Conservation (phyloP, 192 early-diverging fungal species). For the Glomus cerebriforme region DNA sequence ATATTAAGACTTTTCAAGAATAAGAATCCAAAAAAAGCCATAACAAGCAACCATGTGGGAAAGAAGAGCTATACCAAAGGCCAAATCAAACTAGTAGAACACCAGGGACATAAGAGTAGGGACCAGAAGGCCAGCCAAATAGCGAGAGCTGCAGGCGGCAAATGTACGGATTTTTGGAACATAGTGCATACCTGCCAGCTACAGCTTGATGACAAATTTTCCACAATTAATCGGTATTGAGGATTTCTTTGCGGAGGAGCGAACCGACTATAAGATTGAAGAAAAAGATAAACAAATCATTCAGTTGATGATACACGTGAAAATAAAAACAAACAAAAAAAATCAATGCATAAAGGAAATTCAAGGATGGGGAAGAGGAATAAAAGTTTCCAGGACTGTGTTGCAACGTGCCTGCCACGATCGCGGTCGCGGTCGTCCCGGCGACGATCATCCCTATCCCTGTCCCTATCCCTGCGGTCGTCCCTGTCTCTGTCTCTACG, state of each 20-base stretch:
- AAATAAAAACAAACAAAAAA: constrained; percentile 1
- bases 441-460: constrained; percentile 35
- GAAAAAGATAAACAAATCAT: not conserved
- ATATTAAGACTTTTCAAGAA: constrained; percentile 2
- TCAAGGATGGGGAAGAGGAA: constrained; percentile 28
- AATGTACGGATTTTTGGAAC: constrained; percentile 38
- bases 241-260: constrained; percentile 54
- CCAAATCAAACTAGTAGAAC: constrained; percentile 27
- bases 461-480: constrained; percentile 42
- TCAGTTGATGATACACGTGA: not conserved
- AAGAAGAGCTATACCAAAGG: constrained; percentile 29
- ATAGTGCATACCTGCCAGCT: constrained; percentile 79
- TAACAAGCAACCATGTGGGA: constrained; percentile 11
- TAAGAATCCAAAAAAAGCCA: constrained; percentile 23
- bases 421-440: constrained; percentile 38
- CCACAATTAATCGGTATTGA: constrained; percentile 75
- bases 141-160: constrained; percentile 26
- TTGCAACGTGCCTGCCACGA: constrained; percentile 34
- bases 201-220: constrained; percentile 77
- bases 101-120: constrained; percentile 23
- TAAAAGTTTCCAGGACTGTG: constrained; percentile 25
- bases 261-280: constrained; percentile 36
- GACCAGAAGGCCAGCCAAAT: constrained; percentile 37
- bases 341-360: constrained; percentile 7
- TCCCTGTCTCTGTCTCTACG: constrained; percentile 55